Evolutionary conservation across 306 rosid species (phyloP).

Genomic region (Cercis canadensis): DNA sequence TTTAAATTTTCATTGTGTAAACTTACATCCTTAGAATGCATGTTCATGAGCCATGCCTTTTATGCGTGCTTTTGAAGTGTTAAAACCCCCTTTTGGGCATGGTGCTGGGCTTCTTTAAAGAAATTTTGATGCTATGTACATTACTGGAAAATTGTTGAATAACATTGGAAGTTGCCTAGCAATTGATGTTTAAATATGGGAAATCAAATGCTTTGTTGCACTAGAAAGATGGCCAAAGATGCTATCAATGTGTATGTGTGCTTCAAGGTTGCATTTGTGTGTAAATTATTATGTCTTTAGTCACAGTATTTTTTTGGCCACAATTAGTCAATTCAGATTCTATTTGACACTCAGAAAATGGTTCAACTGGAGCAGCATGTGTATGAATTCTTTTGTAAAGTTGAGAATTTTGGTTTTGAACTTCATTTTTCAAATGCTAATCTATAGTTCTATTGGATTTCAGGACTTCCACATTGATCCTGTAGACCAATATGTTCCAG

Average conservation of each 20-base stretch:
- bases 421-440: constrained; percentile 40
- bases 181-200: constrained; percentile 1
- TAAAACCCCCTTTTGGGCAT: constrained; percentile 9
- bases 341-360: background rate
- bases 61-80: constrained; percentile 10
- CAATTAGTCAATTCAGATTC: constrained; percentile 6
- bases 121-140: too few relatives aligned
- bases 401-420: background rate
- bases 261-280: too few relatives aligned
- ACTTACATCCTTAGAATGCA: background rate
- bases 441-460: constrained; percentile 33
- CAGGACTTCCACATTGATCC: constrained; percentile 75
- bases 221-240: background rate
- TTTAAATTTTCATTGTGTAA: too few relatives aligned
- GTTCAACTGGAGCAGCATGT: background rate
- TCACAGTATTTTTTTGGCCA: background rate
- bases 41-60: background rate
- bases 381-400: background rate
- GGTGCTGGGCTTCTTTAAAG: constrained; percentile 1
- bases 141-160: constrained; percentile 1
- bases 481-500: constrained; percentile 63
- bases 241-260: background rate
- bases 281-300: background rate
- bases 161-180: constrained; percentile 8
- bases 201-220: background rate